Base-by-base conservation (phyloP, 306 rosid genomes). In the Sicyos edulis region DNA sequence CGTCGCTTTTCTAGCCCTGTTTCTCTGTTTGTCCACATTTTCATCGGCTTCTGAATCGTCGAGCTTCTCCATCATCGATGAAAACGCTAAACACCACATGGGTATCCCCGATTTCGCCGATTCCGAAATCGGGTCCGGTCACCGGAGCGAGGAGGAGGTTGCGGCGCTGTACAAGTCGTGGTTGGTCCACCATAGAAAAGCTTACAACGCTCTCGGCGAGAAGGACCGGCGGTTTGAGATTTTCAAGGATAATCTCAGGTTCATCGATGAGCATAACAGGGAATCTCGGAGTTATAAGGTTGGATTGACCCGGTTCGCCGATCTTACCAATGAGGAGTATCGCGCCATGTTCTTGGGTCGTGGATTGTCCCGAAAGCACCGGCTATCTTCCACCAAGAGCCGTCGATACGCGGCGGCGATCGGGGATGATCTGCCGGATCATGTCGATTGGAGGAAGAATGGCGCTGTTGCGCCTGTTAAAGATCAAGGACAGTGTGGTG, bases 401-500 rank as follows among this genome's bases (percentile, higher is more conserved):
- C 55, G 52, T 4, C 89, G 95, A 7, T 90, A 90, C 45, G 83
- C 83, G 15, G 63, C 13, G 20, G 75, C 52, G 4, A 83, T 8
- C 16, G 86, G 84, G 1, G 98, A 88, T 7, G 59, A 82, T 13
- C 79, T 93, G 75, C 97, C 98, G 5, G 78, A 71, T 0, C 65
- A 61, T 0, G 91, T 93, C 5, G 93, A 93, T 84, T 93, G 98
- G 98, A 84, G 93, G 71, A 70, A 79, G 21, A 80, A 88, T 26
- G 98, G 97, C n/a, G 98, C 92, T 0, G 95, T 93, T 53, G 50
- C 59, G 54, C 80, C 79, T 2, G 91, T 90, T 62, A 93, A 93
- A 67, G 92, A 93, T 86, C 98, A 93, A 84, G 98, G 96, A 76
- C 93, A 86, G 76, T 93, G 98, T 57, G 97, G 96, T 93, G 17